These are phyloP conservation scores for Lecanoromycetidae sp. DNA, from an alignment of 2,329 filamentous ascomycete species.

Conservation along the genomic window DNA sequence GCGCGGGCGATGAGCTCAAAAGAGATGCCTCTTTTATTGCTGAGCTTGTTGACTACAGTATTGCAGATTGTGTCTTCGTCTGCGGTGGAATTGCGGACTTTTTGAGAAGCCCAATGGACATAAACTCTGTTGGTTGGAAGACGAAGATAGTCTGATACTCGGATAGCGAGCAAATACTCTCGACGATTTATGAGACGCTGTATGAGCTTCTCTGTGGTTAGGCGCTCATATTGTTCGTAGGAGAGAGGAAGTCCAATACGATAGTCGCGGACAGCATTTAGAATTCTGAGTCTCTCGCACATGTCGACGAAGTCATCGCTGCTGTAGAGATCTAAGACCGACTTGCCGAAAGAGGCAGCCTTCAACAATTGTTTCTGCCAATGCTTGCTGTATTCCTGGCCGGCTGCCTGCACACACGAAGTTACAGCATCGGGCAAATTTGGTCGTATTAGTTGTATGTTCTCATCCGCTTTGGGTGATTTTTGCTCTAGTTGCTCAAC, in stretches of 20 bases:
- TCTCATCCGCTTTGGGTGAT: constrained; percentile 93
- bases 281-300: constrained; percentile 82
- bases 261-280: constrained; percentile 87
- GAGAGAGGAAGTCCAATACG: constrained; percentile 82
- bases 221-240: constrained; percentile 82
- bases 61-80: constrained; percentile 81
- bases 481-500: constrained; percentile 83
- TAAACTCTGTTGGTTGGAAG: constrained; percentile 83
- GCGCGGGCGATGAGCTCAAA: constrained; percentile 89
- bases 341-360: constrained; percentile 94
- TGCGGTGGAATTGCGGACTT: constrained; percentile 72
- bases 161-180: constrained; percentile 81
- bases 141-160: constrained; percentile 75
- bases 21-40: constrained; percentile 81
- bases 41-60: constrained; percentile 73
- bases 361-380: constrained; percentile 97
- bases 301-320: constrained; percentile 98
- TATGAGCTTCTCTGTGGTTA: constrained; percentile 82
- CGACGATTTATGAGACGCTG: constrained; percentile 74
- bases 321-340: constrained; percentile 91
- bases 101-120: constrained; percentile 92
- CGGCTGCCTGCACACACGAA: constrained; percentile 82
- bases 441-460: constrained; percentile 83
- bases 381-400: constrained; percentile 75
- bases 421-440: constrained; percentile 88